Percentiles rank a stretch among this genome's conserved stretches.
phyloP scores from a whole-genome alignment of 257 asterid genomes.

The Primulina huaijiensis region DNA sequence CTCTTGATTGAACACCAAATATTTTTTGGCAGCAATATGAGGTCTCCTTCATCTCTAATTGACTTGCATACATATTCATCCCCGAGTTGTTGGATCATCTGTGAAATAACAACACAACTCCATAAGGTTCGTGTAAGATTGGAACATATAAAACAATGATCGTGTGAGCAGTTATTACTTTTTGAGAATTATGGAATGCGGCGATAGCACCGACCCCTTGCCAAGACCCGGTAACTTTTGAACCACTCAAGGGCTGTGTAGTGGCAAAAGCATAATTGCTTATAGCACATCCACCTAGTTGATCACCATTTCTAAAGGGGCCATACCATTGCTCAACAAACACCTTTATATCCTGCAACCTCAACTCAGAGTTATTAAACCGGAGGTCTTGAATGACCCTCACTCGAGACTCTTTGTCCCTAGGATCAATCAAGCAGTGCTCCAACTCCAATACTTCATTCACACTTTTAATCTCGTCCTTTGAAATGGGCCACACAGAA shows the following conservation, averaged over 20 bases:
- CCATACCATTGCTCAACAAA: slow-evolving; percentile 94
- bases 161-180: slow-evolving; percentile 24
- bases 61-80: slow-evolving; percentile 32
- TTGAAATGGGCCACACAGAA: slow-evolving; percentile 47
- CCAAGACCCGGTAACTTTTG: slow-evolving; percentile 58
- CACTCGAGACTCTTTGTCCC: slow-evolving; percentile 52
- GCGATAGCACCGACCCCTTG: slow-evolving; percentile 43
- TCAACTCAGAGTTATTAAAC: slow-evolving; percentile 26
- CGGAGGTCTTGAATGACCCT: slow-evolving; percentile 54
- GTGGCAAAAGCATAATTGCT: slow-evolving; percentile 92
- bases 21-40: slow-evolving; percentile 69
- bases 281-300: slow-evolving; percentile 86
- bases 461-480: background rate
- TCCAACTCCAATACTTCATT: slow-evolving; percentile 49
- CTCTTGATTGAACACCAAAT: slow-evolving; percentile 66
- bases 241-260: slow-evolving; percentile 49
- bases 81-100: slow-evolving; percentile 46
- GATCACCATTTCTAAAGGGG: slow-evolving; percentile 92
- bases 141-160: background rate
- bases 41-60: slow-evolving; percentile 41
- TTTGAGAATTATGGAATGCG: slow-evolving; percentile 30
- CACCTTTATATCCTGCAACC: slow-evolving; percentile 43
- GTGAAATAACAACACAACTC: slow-evolving; percentile 23
- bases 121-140: background rate
- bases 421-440: slow-evolving; percentile 76